These are phyloP conservation scores for Apiospora sp. DNA, from an alignment of 2,329 filamentous ascomycete species.

Conservation along the genomic window DNA sequence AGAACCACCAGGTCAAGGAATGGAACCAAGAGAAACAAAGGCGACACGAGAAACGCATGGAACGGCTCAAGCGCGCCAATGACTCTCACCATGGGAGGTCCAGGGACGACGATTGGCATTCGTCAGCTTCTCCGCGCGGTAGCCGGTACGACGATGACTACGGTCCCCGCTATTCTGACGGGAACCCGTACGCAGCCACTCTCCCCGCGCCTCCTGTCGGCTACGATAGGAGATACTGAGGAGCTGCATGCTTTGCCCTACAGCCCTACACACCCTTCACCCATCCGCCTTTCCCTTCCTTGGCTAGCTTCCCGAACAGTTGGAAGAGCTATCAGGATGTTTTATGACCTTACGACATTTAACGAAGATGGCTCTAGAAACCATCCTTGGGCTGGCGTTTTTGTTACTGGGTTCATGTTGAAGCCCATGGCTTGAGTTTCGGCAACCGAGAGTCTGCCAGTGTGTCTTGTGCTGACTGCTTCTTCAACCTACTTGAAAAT, in stretches of 20 bases:
- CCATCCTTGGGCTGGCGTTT: slow-evolving; percentile 4
- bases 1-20: slow-evolving; percentile 55
- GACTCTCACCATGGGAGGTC: slow-evolving; percentile 44
- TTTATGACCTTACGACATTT: slow-evolving; percentile 37
- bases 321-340: slow-evolving; percentile 26
- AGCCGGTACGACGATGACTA: slow-evolving; percentile 50
- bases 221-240: slow-evolving; percentile 47
- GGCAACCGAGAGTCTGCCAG: slow-evolving; percentile 1
- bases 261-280: not conserved
- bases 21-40: slow-evolving; percentile 58
- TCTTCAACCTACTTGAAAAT: slow-evolving; percentile 20
- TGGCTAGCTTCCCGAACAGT: slow-evolving; percentile 23
- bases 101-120: slow-evolving; percentile 54
- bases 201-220: slow-evolving; percentile 52
- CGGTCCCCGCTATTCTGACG: slow-evolving; percentile 55
- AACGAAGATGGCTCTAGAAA: slow-evolving; percentile 9
- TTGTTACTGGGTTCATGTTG: not conserved
- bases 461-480: slow-evolving; percentile 4
- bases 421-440: slow-evolving; percentile 7
- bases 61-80: slow-evolving; percentile 44
- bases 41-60: slow-evolving; percentile 57
- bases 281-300: slow-evolving; percentile 21
- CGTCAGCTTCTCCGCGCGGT: slow-evolving; percentile 49
- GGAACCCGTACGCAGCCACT: slow-evolving; percentile 53
- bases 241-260: slow-evolving; percentile 10